Evolutionary conservation across 257 asterid species (phyloP), one percentile per base, ranked within the genome.

Genomic region (Solanum boliviense): DNA sequence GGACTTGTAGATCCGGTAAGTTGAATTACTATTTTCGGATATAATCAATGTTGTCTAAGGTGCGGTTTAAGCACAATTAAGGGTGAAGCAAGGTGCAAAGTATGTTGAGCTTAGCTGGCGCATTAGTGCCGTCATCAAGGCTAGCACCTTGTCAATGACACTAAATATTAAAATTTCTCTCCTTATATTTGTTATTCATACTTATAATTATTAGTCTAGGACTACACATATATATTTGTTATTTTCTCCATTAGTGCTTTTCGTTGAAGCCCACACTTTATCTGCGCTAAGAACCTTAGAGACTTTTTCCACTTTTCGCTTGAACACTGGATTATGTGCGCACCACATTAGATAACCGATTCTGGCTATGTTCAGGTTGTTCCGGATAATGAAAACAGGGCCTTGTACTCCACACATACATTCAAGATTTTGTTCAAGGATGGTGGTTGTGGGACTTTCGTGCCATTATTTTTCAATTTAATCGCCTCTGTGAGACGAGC

Each of bases 381-480:
- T 88, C 99, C 99, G 1, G 98, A 96, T 2, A 91, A 91, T 41
- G 99, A 96, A 86, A 88, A 94, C 25, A 90, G 95, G 90, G 99
- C 98, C 83, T 92, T 97, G 58, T 94, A 94, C 88, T 97, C 99
- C 31, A 90, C 99, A 39, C 98, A 96, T 36, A 90, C 98, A 31
- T 94, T 95, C 95, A 97, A 96, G 93, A 97, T 97, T 87, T 92
- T 97, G 91, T 97, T 97, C 94, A 97, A 96, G 91, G 99, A 96
- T 87, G 99, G 99, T 5, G 99, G 99, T 25, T 97, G 99, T 93
- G 99, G 99, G 87, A 97, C 99, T 41, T 96, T 96, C 75, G 83
- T 97, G 88, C 99, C 99, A 16, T 89, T 97, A 38, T 96, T 97
- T 91, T 94, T 96, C 91, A 96, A 96, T 93, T 89, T 97, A 73